Evolutionary conservation across 345 rosid genomes (phyloP), one percentile per base, ranked within the genome.

Genomic region (Melastoma malabathricum): DNA sequence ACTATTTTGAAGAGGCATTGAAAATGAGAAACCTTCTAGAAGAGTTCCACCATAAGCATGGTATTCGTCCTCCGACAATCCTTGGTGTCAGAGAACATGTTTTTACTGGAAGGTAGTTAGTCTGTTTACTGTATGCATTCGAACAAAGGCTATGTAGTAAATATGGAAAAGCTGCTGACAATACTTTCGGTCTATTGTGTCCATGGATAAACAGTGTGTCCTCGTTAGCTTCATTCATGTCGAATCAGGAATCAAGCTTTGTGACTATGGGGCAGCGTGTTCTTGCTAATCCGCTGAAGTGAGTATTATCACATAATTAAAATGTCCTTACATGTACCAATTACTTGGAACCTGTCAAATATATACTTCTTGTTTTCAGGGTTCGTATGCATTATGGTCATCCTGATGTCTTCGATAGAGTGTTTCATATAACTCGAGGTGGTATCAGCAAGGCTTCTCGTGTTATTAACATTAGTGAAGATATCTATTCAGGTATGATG

Each of bases 221-320:
- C 16, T 88, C 99, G 17, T 86, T 93, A 50, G 99, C 97, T 64
- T 88, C 85, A 95, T 93, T 93, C 84, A 93, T 93, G 99, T 85
- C 99, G 58, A 88, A 88, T 75, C 99, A 93, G 67, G 97, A 93
- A 77, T 83, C 89, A 45, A 85, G 97, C 69, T 93, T 93, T 50
- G 95, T 85, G 38, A 93, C 95, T 56, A 93, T 93, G 29, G 90
- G 95, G 58, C 99, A 93, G 69, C 84, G 99, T 50, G 68, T 88
- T 59, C 80, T 93, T 66, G 97, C 99, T 59, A 81, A 81, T 75
- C 97, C 95, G 64, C 66, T 93, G 56, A 83, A 85, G 98, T 92
- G 73, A 84, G 97, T 73, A 90, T 44, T 25, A 44, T 31, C 57
- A 96, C 79, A 96, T 92, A 15, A 31, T 58, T 44, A 5, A 18